phyloP scores from a whole-genome alignment of 2,329 filamentous ascomycete species.

The Penicillium sp. region DNA sequence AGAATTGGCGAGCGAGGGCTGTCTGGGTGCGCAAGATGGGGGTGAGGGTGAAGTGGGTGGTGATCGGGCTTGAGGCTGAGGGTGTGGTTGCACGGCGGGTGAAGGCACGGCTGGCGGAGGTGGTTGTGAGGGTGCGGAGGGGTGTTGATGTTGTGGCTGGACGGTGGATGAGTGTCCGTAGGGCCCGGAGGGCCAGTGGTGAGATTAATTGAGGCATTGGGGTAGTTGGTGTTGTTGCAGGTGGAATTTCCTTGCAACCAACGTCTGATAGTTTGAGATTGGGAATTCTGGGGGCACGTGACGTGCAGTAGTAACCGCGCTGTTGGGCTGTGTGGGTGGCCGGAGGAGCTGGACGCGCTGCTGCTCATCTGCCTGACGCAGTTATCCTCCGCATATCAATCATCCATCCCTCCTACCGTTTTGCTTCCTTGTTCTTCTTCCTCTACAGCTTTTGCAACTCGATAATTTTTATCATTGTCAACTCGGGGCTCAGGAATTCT shows the following conservation, averaged over 20 bases:
- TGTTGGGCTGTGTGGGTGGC: slow-evolving; percentile 25
- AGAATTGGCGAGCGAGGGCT: slow-evolving; percentile 51
- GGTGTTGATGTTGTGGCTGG: slow-evolving; percentile 25
- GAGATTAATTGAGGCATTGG: slow-evolving; percentile 39
- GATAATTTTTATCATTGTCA: background rate
- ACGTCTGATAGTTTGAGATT: slow-evolving; percentile 13
- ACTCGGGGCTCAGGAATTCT: background rate
- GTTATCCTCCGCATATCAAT: slow-evolving; percentile 22
- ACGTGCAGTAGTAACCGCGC: slow-evolving; percentile 21
- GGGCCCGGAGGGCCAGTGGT: slow-evolving; percentile 37
- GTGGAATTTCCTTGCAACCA: slow-evolving; percentile 3
- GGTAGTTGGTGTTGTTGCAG: slow-evolving; percentile 14
- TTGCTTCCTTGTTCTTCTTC: slow-evolving; percentile 11
- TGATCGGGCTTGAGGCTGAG: slow-evolving; percentile 17
- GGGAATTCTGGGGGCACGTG: slow-evolving; percentile 28
- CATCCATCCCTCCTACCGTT: slow-evolving; percentile 12
- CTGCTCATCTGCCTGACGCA: slow-evolving; percentile 25
- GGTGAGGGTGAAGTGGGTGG: slow-evolving; percentile 27
- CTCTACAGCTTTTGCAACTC: background rate
- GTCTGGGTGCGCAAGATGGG: slow-evolving; percentile 35
- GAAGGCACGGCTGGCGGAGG: slow-evolving; percentile 14
- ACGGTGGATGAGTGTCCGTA: slow-evolving; percentile 37
- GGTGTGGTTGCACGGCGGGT: slow-evolving; percentile 13
- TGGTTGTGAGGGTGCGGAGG: slow-evolving; percentile 29
- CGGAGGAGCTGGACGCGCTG: slow-evolving; percentile 43